Base-by-base conservation (phyloP, 2,329 filamentous ascomycete genomes). In the Davidsoniella eucalypti region DNA sequence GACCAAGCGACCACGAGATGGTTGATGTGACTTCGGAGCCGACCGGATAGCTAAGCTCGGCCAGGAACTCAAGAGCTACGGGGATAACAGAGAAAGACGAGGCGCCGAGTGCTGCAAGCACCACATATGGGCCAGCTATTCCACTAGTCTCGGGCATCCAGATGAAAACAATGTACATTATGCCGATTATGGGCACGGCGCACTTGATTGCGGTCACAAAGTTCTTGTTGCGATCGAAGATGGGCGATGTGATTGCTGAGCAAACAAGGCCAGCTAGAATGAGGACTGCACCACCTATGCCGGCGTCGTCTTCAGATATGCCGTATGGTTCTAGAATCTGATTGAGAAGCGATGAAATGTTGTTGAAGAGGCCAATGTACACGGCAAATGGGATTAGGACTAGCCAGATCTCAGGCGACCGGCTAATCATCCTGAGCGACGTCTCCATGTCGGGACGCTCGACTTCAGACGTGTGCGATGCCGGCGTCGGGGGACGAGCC, bases 301-400 rank as follows among this genome's bases (percentile, higher is more conserved):
- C 92, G 18, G 90, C 85, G 51, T 94, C 74, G 56, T 82, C 82
- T 62, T 94, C 83, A 53, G 69, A 75, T 72, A 87, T 94, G 58
- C 78, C 84, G 66, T 95, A 90, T 0, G 92, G 92, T 38, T 76
- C 69, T 55, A 96, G 75, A 61, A 96, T 85, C 61, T 95, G 90
- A 67, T 90, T 94, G 8, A 96, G 72, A 1, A 96, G 76, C 1
- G 84, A 84, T 46, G 87, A 93, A 56, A 88, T 70, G 57, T 83
- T 83, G 71, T 96, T 96, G 78, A 98, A 98, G 68, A 92, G 82
- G 58, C 84, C 87, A 54, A 94, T 85, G 64, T 87, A 94, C 58
- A 88, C 65, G 56, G 76, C 68, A 66, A 90, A 96, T n/a, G 88
- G 82, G 53, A 88, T 59, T 54, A 88, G 69, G 56, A 95, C 66